Conservation (phyloP, 257 asterid genomes). For the Solanum rostratum region DNA sequence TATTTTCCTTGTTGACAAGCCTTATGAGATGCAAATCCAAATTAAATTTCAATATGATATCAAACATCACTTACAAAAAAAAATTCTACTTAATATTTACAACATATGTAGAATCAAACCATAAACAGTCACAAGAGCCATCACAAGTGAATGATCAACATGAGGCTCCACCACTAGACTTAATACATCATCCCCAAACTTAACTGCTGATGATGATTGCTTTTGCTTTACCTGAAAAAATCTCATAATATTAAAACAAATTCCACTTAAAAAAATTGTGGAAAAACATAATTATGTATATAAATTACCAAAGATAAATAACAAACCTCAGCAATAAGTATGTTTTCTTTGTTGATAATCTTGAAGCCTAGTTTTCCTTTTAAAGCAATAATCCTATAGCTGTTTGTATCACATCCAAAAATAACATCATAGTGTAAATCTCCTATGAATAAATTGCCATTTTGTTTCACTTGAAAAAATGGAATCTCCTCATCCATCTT, state of each 20-base stretch:
- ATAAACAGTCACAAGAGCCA: slow-evolving; percentile 53
- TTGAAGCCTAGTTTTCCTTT: slow-evolving; percentile 20
- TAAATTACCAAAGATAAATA: not conserved
- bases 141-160: slow-evolving; percentile 34
- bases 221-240: slow-evolving; percentile 39
- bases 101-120: slow-evolving; percentile 23
- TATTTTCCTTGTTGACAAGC: not conserved
- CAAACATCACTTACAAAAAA: not conserved
- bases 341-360: slow-evolving; percentile 15
- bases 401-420: slow-evolving; percentile 8
- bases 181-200: slow-evolving; percentile 53
- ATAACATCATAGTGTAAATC: slow-evolving; percentile 9
- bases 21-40: not conserved
- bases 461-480: slow-evolving; percentile 23
- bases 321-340: slow-evolving; percentile 38
- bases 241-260: not conserved
- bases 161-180: slow-evolving; percentile 44
- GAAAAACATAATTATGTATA: no score
- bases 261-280: not conserved
- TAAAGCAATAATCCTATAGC: slow-evolving; percentile 13
- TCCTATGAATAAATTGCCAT: slow-evolving; percentile 8
- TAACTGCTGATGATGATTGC: slow-evolving; percentile 25
- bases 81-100: not conserved
- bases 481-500: slow-evolving; percentile 18
- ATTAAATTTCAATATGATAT: not conserved